Base-by-base conservation (phyloP, 139 green algal genomes). In the Penium margaritaceum region DNA sequence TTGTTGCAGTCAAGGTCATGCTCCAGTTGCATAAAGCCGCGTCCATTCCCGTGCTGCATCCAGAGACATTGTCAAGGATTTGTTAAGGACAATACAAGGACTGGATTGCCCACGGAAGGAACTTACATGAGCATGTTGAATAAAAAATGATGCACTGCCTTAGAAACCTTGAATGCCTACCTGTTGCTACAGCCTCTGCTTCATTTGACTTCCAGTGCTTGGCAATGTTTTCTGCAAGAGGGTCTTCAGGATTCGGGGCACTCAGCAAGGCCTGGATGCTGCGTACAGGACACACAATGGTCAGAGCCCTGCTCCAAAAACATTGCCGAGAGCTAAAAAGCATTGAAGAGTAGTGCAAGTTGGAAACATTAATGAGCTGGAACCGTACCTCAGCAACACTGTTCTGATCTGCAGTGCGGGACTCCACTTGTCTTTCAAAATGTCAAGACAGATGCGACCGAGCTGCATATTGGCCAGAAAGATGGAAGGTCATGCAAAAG, bases 351-450 rank as follows among this genome's bases (percentile, higher is more conserved):
- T 1, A 37, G 19, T 68, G 68, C 14, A 27, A 29, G 64, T 9
- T 46, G 15, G 24, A 63, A 65, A 21, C 39, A 2, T 14, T 29
- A 3, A 14, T 29, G n/a, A 75, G 17, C 32, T 38, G 32, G n/a
- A 77, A 72, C 24, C 33, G 19, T 67, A 82, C 75, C 75, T 83
- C 5, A 98, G 85, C 47, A 98, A 72, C 34, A 98, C 94, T 2
- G 94, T 98, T 41, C 94, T 85, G 65, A 99, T 99, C 85, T 99
- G 95, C 29, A 99, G 84, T 0, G 95, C 95, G 27, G 95, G 95
- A 63, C 85, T 94, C 95, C 95, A 99, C 82, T 99, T 99, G 84
- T 99, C 95, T 76, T 99, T 99, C 38, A 99, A 72, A 72, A 99
- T 97, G 75, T 99, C 95, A 34, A 99, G 80, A 81, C 95, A 99